phyloP scores from a whole-genome alignment of 495 filamentous ascomycete species.

The Penicillium lagena region DNA sequence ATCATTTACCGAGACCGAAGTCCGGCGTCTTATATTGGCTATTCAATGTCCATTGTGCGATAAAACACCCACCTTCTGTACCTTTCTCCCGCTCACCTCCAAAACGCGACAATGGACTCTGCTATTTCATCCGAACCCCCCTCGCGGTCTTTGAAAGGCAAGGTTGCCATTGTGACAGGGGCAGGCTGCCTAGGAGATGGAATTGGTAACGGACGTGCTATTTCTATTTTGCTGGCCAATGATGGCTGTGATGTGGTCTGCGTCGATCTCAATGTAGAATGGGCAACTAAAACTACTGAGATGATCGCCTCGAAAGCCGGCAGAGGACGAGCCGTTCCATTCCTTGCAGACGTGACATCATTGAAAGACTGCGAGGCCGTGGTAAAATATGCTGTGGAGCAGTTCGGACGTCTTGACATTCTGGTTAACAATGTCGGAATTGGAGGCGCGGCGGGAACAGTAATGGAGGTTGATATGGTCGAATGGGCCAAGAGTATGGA shows the following conservation, averaged over 20 bases:
- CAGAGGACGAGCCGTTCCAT: conserved; percentile 25
- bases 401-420: conserved; percentile 48
- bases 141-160: conserved; percentile 27
- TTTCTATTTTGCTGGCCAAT: conserved; percentile 48
- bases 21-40: too few species aligned
- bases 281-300: conserved; percentile 40
- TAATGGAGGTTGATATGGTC: conserved; percentile 46
- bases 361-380: conserved; percentile 36
- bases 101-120: conserved; percentile 10
- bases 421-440: conserved; percentile 54
- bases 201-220: conserved; percentile 55
- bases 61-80: neutral
- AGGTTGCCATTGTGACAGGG: conserved; percentile 54
- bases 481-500: conserved; percentile 47
- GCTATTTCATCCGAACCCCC: conserved; percentile 15
- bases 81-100: neutral
- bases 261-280: conserved; percentile 40
- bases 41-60: neutral
- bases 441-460: conserved; percentile 44
- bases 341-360: conserved; percentile 43
- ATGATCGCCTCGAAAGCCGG: conserved; percentile 33
- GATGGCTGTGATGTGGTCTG: conserved; percentile 50
- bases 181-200: conserved; percentile 46
- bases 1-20: too few species aligned
- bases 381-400: conserved; percentile 28